A percentile compares a stretch with the other conserved stretches of the same genome.
phyloP scores from a whole-genome alignment of 169 alveolate species.

The Babesia divergens region DNA sequence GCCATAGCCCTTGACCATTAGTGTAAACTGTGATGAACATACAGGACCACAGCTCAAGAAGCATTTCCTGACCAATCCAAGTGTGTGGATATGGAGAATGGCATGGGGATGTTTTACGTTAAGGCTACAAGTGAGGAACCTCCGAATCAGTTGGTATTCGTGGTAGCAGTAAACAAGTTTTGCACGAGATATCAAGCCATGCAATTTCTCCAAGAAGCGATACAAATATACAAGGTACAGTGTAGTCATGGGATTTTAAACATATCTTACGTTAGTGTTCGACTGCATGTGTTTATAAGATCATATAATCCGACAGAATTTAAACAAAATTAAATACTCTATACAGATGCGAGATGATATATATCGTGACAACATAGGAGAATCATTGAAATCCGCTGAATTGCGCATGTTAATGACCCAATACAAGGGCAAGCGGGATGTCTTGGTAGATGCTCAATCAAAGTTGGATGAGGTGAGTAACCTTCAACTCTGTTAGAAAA shows the following conservation, averaged over 20 bases:
- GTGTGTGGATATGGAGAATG: conserved; percentile 65
- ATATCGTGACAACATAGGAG: conserved; percentile 49
- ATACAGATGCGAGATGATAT: conserved; percentile 30
- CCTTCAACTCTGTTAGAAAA: background rate
- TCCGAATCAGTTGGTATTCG: conserved; percentile 59
- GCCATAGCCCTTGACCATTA: background rate
- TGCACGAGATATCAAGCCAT: conserved; percentile 62
- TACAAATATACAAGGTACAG: conserved; percentile 54
- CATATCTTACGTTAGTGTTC: background rate
- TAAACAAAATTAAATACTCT: background rate
- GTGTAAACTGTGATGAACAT: background rate
- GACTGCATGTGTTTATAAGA: background rate
- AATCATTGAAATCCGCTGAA: conserved; percentile 31
- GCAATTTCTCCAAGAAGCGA: conserved; percentile 57
- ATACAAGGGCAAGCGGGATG: conserved; percentile 62
- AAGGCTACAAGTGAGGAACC: conserved; percentile 56
- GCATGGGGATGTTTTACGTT: conserved; percentile 64
- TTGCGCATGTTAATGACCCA: conserved; percentile 43
- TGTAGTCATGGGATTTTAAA: too few relatives aligned
- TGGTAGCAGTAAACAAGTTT: conserved; percentile 55
- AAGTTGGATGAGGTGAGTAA: conserved; percentile 55
- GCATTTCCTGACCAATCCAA: conserved; percentile 63
- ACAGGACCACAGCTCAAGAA: conserved; percentile 60
- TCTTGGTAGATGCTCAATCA: conserved; percentile 56
- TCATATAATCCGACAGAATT: too few relatives aligned